Conservation (phyloP, 331 rosid genomes). For the Malus hybrid region DNA sequence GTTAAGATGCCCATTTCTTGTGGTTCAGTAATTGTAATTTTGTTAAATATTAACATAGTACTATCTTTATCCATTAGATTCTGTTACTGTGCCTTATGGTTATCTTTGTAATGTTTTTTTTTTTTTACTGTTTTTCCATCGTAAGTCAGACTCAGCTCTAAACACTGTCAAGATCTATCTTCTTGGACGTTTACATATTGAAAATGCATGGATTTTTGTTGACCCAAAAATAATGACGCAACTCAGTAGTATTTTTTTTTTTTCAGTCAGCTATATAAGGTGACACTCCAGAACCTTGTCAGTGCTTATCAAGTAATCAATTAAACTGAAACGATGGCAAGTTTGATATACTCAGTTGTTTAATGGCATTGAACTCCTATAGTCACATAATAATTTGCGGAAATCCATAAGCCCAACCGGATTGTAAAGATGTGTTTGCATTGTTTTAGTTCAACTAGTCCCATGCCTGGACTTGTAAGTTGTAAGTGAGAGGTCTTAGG, state of each 20-base stretch:
- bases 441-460: background rate
- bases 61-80: no score
- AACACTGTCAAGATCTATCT: no score
- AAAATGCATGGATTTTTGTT: no score
- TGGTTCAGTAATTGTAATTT: background rate
- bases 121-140: no score
- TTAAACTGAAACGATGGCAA: background rate
- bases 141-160: no score
- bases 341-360: background rate
- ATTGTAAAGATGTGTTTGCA: background rate
- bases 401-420: background rate
- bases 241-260: no score
- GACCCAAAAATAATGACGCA: no score
- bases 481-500: no score
- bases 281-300: background rate
- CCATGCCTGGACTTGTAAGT: background rate
- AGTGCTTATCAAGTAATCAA: background rate
- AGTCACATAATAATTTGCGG: background rate
- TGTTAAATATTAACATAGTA: no score
- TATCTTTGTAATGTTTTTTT: no score
- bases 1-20: background rate
- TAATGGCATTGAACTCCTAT: background rate
- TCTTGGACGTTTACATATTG: no score
- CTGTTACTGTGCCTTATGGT: no score
- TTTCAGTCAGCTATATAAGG: background rate